These are phyloP conservation scores for Paecilomyces variotii DNA, from an alignment of 2,329 filamentous ascomycete genomes.

Conservation along the genomic window DNA sequence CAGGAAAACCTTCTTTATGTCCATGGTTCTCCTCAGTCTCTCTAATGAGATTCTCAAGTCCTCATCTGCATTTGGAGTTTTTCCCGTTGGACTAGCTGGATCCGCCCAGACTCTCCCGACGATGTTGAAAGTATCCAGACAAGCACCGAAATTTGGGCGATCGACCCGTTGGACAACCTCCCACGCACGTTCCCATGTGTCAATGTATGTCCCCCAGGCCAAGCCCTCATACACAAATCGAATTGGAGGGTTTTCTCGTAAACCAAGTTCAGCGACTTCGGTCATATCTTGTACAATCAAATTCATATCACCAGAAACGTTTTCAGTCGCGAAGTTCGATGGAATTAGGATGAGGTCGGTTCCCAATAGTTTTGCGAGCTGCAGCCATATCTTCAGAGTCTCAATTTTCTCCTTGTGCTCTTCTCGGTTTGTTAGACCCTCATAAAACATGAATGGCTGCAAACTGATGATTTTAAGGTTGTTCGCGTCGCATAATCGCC, in stretches of 20 bases:
- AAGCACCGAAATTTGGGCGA: slow-evolving; percentile 63
- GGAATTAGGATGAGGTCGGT: slow-evolving; percentile 63
- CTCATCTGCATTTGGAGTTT: slow-evolving; percentile 45
- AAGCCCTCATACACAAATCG: slow-evolving; percentile 65
- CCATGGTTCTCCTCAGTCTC: slow-evolving; percentile 46
- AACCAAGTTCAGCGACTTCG: slow-evolving; percentile 58
- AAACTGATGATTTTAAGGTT: slow-evolving; percentile 39
- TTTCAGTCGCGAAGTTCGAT: slow-evolving; percentile 52
- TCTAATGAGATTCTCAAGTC: slow-evolving; percentile 47
- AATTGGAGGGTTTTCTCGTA: slow-evolving; percentile 46
- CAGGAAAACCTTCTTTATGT: slow-evolving; percentile 60
- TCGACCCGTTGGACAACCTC: slow-evolving; percentile 57
- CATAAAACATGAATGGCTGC: slow-evolving; percentile 67
- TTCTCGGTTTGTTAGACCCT: slow-evolving; percentile 55
- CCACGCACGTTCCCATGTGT: slow-evolving; percentile 66
- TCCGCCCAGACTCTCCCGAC: slow-evolving; percentile 63
- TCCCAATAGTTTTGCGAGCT: slow-evolving; percentile 50
- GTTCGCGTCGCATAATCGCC: slow-evolving; percentile 32
- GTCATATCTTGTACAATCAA: slow-evolving; percentile 55
- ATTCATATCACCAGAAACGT: slow-evolving; percentile 41
- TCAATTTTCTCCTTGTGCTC: slow-evolving; percentile 49
- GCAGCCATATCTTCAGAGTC: slow-evolving; percentile 61
- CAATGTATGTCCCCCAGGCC: slow-evolving; percentile 59
- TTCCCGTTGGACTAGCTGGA: slow-evolving; percentile 46
- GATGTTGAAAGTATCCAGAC: slow-evolving; percentile 71